Evolutionary conservation across 169 alveolate species (phyloP).

Genomic region (Cystoisospora suis): DNA sequence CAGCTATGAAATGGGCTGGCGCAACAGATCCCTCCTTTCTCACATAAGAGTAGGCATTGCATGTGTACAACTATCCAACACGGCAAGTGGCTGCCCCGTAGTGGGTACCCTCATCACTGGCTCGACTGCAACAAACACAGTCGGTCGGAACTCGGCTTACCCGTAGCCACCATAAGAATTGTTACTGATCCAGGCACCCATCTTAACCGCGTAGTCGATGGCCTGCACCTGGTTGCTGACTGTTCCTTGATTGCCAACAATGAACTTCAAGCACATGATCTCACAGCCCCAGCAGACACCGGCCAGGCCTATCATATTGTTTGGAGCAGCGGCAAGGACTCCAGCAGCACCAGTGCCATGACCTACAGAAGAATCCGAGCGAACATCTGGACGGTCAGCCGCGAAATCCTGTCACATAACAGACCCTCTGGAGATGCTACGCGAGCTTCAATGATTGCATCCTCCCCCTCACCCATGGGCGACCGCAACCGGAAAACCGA

Average conservation of each 20-base stretch:
- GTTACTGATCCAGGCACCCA: constrained; percentile 75
- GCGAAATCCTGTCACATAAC: constrained; percentile 36
- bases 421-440: too few species aligned
- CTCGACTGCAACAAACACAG: not conserved
- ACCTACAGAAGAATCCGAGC: constrained; percentile 69
- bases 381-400: constrained; percentile 62
- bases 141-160: not conserved
- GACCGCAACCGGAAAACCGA: too few species aligned
- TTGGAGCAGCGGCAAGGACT: constrained; percentile 71
- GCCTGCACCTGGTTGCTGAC: constrained; percentile 75
- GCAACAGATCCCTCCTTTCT: not conserved
- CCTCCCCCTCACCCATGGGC: too few species aligned
- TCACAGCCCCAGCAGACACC: constrained; percentile 76
- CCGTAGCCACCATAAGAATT: constrained; percentile 75
- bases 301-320: constrained; percentile 67
- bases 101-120: too few species aligned
- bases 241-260: constrained; percentile 72
- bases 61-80: not conserved
- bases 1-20: not conserved
- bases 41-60: not conserved
- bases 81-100: too few species aligned
- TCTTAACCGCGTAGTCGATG: constrained; percentile 72
- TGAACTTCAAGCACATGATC: constrained; percentile 75
- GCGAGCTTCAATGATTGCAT: too few species aligned
- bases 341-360: constrained; percentile 79